Evolutionary conservation across 164 flowering plant genomes (phyloP).

Genomic region (Nymphaea thermarum): DNA sequence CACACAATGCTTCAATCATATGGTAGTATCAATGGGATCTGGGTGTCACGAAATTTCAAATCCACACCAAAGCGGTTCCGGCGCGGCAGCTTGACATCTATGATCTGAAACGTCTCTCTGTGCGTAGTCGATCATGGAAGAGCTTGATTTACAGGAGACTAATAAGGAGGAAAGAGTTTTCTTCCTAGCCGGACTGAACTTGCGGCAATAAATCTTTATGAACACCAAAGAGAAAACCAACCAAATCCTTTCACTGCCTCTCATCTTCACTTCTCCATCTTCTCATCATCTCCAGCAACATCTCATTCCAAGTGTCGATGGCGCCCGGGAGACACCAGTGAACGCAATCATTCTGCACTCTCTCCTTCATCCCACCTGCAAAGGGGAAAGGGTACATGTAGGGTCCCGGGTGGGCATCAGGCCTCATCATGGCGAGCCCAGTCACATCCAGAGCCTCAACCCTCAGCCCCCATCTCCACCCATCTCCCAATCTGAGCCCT

Average conservation of each 20-base stretch:
- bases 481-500: conserved; percentile 19
- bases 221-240: too few relatives aligned
- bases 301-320: conserved; percentile 88
- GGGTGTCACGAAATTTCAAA: too few relatives aligned
- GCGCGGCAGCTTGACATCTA: too few relatives aligned
- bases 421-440: conserved; percentile 53
- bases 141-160: too few relatives aligned
- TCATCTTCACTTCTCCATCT: conserved; percentile 27
- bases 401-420: conserved; percentile 96
- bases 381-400: conserved; percentile 49
- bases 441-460: conserved; percentile 66
- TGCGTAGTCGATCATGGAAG: too few relatives aligned
- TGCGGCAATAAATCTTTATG: too few relatives aligned
- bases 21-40: too few relatives aligned
- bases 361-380: conserved; percentile 47
- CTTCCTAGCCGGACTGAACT: too few relatives aligned
- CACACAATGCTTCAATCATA: too few relatives aligned
- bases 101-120: too few relatives aligned
- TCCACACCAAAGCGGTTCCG: too few relatives aligned
- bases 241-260: not conserved
- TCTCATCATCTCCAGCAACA: conserved; percentile 44
- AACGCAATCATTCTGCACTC: conserved; percentile 83
- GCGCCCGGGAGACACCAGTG: conserved; percentile 99
- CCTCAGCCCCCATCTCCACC: conserved; percentile 13
- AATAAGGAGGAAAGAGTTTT: too few relatives aligned